phyloP scores from a whole-genome alignment of 1,284 basidiomycete species.

The Cryptococcus depauperatus region DNA sequence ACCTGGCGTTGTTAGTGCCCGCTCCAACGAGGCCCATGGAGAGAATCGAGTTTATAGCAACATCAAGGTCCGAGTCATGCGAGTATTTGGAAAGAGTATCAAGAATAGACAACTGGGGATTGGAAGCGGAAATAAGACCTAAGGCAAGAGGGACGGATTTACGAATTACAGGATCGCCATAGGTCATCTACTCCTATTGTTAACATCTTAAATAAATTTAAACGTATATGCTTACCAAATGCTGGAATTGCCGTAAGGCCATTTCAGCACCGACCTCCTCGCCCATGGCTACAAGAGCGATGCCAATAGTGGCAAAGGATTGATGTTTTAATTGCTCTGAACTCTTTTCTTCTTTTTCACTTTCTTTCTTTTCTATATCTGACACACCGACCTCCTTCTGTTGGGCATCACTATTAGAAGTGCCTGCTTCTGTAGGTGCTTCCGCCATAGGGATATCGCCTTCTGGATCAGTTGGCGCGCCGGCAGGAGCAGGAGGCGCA shows the following conservation, averaged over 20 bases:
- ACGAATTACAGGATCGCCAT: slow-evolving; percentile 88
- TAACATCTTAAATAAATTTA: background rate
- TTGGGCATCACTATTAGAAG: slow-evolving; percentile 8
- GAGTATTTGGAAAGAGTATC: slow-evolving; percentile 99
- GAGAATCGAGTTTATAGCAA: slow-evolving; percentile 94
- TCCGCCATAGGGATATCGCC: slow-evolving; percentile 29
- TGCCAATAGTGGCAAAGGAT: slow-evolving; percentile 86
- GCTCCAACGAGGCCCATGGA: slow-evolving; percentile 98
- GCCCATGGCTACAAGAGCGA: slow-evolving; percentile 94
- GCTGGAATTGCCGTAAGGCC: slow-evolving; percentile 88
- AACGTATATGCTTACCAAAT: slow-evolving; percentile 56
- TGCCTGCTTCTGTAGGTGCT: slow-evolving; percentile 5
- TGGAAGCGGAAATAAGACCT: slow-evolving; percentile 87
- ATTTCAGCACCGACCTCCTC: slow-evolving; percentile 98
- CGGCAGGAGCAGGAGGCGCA: slow-evolving; percentile 5
- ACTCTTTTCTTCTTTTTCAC: slow-evolving; percentile 51
- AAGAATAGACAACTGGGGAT: slow-evolving; percentile 89
- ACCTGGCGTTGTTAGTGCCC: slow-evolving; percentile 93
- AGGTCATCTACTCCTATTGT: slow-evolving; percentile 73
- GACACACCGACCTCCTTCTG: slow-evolving; percentile 13
- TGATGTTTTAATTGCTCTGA: slow-evolving; percentile 76
- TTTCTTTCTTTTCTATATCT: slow-evolving; percentile 18
- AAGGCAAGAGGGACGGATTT: slow-evolving; percentile 93
- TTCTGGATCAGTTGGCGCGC: slow-evolving; percentile 11
- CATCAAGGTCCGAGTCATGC: slow-evolving; percentile 93